These are phyloP conservation scores for Helichrysum umbraculigerum DNA, from an alignment of 129 eudicot genomes.

Conservation along the genomic window DNA sequence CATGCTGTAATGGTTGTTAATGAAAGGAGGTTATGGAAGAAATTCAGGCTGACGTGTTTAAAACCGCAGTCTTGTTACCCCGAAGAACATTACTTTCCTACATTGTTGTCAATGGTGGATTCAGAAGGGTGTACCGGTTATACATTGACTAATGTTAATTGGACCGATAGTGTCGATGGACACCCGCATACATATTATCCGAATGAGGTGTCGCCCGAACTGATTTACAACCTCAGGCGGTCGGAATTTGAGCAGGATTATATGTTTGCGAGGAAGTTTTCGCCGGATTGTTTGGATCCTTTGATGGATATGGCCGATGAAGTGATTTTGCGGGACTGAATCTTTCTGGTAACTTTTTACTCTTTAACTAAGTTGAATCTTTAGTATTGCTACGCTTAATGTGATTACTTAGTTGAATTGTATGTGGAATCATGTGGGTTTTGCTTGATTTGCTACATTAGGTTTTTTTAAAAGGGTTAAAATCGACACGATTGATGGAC, in stretches of 20 bases:
- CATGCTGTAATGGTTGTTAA: slow-evolving; percentile 62
- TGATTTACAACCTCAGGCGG: slow-evolving; percentile 59
- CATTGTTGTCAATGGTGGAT: slow-evolving; percentile 76
- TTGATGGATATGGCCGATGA: slow-evolving; percentile 66
- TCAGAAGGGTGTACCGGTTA: slow-evolving; percentile 58
- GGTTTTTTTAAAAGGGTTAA: not conserved
- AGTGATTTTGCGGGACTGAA: slow-evolving; percentile 70
- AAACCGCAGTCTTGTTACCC: slow-evolving; percentile 76
- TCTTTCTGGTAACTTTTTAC: slow-evolving; percentile 23
- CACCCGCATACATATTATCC: slow-evolving; percentile 85
- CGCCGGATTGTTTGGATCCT: slow-evolving; percentile 68
- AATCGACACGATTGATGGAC: slow-evolving; percentile 17
- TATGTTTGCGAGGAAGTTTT: slow-evolving; percentile 85
- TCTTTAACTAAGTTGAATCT: not conserved
- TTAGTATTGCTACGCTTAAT: slow-evolving; percentile 14
- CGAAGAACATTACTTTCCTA: slow-evolving; percentile 93
- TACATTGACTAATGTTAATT: slow-evolving; percentile 78
- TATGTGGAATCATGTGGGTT: slow-evolving; percentile 14
- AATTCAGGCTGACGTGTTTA: slow-evolving; percentile 61
- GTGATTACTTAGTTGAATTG: slow-evolving; percentile 14
- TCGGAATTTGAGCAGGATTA: slow-evolving; percentile 52
- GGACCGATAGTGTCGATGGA: slow-evolving; percentile 76
- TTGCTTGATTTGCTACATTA: slow-evolving; percentile 19
- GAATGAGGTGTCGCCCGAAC: slow-evolving; percentile 57
- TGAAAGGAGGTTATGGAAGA: slow-evolving; percentile 79